Conservation (phyloP, 139 green algal genomes). For the Zygnema circumcarinatum region DNA sequence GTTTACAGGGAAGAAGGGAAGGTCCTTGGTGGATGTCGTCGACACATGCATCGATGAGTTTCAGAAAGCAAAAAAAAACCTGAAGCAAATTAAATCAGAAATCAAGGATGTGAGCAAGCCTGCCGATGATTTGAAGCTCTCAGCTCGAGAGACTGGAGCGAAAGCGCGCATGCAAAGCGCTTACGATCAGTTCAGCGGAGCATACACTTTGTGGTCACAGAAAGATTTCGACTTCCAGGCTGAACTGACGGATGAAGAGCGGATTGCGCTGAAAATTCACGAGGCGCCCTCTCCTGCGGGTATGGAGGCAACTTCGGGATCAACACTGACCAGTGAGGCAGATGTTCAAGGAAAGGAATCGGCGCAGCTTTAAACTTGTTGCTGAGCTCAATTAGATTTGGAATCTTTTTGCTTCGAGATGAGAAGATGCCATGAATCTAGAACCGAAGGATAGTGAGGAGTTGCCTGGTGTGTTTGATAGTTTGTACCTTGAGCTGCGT, state of each 20-base stretch:
- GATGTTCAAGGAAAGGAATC: no score
- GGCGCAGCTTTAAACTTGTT: no score
- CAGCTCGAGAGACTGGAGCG: neutral
- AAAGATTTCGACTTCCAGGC: neutral
- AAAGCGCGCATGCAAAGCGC: neutral
- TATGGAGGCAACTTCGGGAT: no score
- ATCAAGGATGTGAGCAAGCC: neutral
- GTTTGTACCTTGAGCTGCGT: no score
- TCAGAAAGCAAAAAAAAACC: neutral
- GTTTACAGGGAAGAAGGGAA: neutral
- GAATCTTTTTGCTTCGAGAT: no score
- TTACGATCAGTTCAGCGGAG: neutral
- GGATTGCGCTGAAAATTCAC: neutral
- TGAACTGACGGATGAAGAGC: neutral
- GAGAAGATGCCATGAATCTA: no score
- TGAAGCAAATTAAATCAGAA: neutral
- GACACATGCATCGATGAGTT: neutral
- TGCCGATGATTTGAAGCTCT: neutral
- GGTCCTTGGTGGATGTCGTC: neutral
- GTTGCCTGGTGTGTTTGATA: no score
- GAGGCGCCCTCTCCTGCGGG: no score
- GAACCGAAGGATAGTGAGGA: no score
- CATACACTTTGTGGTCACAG: neutral
- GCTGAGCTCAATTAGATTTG: no score
- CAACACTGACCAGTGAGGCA: no score